These are phyloP conservation scores for Fagopyrum tataricum DNA, from an alignment of 148 eudicot species.

Conservation along the genomic window DNA sequence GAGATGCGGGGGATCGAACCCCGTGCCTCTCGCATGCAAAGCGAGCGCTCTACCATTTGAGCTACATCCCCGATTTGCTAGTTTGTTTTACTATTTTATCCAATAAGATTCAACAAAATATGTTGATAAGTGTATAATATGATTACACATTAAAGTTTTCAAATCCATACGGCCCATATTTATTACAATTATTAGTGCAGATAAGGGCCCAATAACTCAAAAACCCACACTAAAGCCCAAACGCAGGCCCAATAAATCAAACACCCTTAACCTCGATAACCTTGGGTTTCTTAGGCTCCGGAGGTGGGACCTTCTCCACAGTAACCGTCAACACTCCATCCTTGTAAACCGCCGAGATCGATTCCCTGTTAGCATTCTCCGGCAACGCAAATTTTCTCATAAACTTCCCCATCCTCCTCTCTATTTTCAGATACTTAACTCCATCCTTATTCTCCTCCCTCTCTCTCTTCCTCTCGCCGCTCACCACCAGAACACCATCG, in stretches of 20 bases:
- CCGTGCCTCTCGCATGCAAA: constrained; percentile 86
- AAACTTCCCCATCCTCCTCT: constrained; percentile 63
- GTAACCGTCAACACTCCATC: constrained; percentile 61
- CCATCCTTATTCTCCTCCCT: constrained; percentile 45
- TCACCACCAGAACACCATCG: constrained; percentile 23
- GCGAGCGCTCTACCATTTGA: constrained; percentile 90
- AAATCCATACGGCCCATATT: no score
- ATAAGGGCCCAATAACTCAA: background rate
- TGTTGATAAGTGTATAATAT: no score
- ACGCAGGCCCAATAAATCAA: constrained; percentile 5
- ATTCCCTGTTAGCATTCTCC: constrained; percentile 47
- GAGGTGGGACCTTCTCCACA: constrained; percentile 53
- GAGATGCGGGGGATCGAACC: constrained; percentile 94
- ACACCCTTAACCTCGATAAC: constrained; percentile 47
- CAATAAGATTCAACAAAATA: no score
- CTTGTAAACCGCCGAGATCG: constrained; percentile 43
- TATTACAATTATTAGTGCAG: no score
- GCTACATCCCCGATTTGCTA: constrained; percentile 42
- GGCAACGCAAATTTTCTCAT: constrained; percentile 71
- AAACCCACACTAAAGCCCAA: background rate
- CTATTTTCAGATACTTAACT: constrained; percentile 63
- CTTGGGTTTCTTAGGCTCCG: constrained; percentile 66
- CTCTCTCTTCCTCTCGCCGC: constrained; percentile 33
- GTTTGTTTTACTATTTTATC: no score
- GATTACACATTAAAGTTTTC: no score